Evolutionary conservation across 2,329 filamentous ascomycete genomes (phyloP), one percentile per base, ranked within the genome.

Genomic region (Colletotrichum aenigma): DNA sequence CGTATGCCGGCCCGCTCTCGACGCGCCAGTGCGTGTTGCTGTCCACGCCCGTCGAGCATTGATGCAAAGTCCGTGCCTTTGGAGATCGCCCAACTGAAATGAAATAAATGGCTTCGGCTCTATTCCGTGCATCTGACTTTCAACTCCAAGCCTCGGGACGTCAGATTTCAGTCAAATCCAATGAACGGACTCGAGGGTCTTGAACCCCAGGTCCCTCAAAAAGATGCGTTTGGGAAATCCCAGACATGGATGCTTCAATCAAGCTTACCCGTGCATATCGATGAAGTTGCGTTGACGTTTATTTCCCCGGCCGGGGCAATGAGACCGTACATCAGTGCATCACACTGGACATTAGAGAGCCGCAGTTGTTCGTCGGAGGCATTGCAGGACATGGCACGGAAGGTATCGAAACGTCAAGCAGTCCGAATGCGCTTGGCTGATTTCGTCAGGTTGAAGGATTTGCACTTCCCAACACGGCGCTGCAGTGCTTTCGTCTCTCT

Each of bases 61-160:
- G 55, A 62, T 61, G 52, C 30, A 43, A 62, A 73, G 67, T 70
- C 66, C 66, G 66, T 71, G 71, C 71, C 28, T 64, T 36, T 60
- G 24, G 28, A 21, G 28, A 71, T 61, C 38, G 38, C 18, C 38
- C 38, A 18, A 43, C 38, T 43, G 38, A 43, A 43, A 43, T 43
- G 38, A 43, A 43, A n/a, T 43, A 43, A 43, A 43, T 60, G 52
- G 21, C 52, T 56, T 56, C 38, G 52, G 52, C 52, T 56, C 52
- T 56, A 56, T 9, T 30, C 67, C 52, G 21, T 67, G 7, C 21
- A 21, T 21, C 52, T 26, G 21, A 58, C 26, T 16, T 18, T 24
- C 66, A 68, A 28, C 21, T 34, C 55, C 36, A 36, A 28, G 55
- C 65, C 36, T 69, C 56, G 55, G 55, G 16, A 61, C 16, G 55